Evolutionary conservation across 805 yeast species (phyloP).

Genomic region (Ogataea trehalophila): DNA sequence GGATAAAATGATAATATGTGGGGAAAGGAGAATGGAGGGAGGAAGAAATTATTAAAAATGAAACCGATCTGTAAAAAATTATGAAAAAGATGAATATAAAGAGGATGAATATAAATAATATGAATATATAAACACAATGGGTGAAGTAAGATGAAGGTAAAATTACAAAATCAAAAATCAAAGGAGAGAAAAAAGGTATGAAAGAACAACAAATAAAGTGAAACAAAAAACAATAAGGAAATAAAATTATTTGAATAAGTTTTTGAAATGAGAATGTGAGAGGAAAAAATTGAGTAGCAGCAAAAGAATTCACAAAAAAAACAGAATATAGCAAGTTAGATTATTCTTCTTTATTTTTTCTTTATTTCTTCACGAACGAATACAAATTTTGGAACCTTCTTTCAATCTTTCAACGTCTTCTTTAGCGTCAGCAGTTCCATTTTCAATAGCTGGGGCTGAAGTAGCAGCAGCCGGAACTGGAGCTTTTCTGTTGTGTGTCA

Average conservation of each 20-base stretch:
- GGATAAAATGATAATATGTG: too few relatives aligned
- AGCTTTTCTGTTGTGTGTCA: conserved; percentile 79
- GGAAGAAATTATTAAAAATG: too few relatives aligned
- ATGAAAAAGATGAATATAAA: too few relatives aligned
- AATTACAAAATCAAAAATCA: too few relatives aligned
- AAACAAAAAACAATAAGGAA: background rate
- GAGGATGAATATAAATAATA: too few relatives aligned
- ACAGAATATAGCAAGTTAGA: background rate
- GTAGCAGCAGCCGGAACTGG: conserved; percentile 26
- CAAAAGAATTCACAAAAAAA: background rate
- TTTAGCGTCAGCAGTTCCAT: conserved; percentile 7
- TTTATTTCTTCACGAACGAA: conserved; percentile 43
- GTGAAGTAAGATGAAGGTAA: too few relatives aligned
- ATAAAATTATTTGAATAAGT: background rate
- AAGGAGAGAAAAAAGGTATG: too few relatives aligned
- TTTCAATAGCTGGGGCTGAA: conserved; percentile 23
- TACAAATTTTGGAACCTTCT: conserved; percentile 75
- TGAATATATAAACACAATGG: too few relatives aligned
- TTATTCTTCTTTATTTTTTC: background rate
- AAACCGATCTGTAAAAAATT: too few relatives aligned
- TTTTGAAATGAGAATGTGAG: background rate
- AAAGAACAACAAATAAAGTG: too few relatives aligned
- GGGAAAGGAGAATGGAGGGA: too few relatives aligned
- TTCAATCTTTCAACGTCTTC: conserved; percentile 45
- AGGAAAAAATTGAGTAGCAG: background rate